Conservation (phyloP, 2,329 filamentous ascomycete species). For the Fusarium euwallaceae region DNA sequence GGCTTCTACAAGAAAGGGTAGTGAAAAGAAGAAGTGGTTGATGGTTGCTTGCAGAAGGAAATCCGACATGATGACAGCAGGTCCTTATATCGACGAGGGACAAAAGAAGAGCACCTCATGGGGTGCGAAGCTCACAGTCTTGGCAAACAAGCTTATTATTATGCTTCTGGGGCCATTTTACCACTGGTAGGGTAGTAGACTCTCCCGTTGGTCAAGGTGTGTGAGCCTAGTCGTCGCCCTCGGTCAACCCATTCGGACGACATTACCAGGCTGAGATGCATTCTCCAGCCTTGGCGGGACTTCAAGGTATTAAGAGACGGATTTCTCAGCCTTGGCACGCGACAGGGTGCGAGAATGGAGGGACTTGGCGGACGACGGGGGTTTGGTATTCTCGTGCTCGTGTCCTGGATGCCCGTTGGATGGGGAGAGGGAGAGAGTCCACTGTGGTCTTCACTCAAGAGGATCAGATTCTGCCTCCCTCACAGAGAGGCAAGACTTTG, state of each 20-base stretch:
- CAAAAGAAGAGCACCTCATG: slow-evolving; percentile 14
- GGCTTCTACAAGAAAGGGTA: slow-evolving; percentile 30
- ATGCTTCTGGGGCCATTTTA: slow-evolving; percentile 32
- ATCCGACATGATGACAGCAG: background rate
- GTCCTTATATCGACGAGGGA: slow-evolving; percentile 41
- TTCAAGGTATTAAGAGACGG: background rate
- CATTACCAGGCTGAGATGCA: slow-evolving; percentile 16
- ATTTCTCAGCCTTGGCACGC: slow-evolving; percentile 9
- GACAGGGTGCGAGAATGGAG: background rate
- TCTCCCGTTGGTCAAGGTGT: background rate
- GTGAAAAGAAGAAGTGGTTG: slow-evolving; percentile 15
- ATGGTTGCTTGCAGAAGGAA: slow-evolving; percentile 13
- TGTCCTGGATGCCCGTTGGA: slow-evolving; percentile 37
- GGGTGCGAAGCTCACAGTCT: slow-evolving; percentile 26
- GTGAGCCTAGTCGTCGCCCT: slow-evolving; percentile 3
- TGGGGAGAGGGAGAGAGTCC: background rate
- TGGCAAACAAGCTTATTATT: slow-evolving; percentile 48
- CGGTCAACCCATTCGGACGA: slow-evolving; percentile 35
- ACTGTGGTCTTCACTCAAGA: background rate
- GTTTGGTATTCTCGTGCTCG: slow-evolving; percentile 27
- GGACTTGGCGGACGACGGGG: slow-evolving; percentile 32
- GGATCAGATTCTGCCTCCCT: background rate
- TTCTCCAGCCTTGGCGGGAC: slow-evolving; percentile 25
- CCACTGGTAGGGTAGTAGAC: too few species aligned
- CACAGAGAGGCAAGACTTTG: background rate